Evolutionary conservation across 2,329 filamentous ascomycete species (phyloP).

Genomic region (Hypoxylon sp.): DNA sequence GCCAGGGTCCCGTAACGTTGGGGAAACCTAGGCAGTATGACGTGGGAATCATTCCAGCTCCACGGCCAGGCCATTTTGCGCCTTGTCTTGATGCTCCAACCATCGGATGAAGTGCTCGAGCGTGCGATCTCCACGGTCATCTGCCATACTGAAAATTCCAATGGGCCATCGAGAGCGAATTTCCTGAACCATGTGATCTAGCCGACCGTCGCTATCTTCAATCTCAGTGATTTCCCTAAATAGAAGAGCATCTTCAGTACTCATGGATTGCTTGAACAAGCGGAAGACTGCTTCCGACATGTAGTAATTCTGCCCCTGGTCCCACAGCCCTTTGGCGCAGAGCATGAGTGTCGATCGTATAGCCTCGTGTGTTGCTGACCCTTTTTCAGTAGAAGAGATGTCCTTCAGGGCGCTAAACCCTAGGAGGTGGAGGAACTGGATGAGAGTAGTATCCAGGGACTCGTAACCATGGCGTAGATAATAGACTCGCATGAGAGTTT

Average conservation of each 20-base stretch:
- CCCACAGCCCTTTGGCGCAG: slow-evolving; percentile 49
- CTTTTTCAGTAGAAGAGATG: slow-evolving; percentile 18
- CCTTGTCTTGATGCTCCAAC: slow-evolving; percentile 35
- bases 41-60: slow-evolving; percentile 17
- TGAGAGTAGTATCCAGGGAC: slow-evolving; percentile 43
- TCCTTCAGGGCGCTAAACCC: slow-evolving; percentile 45
- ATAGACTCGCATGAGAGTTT: slow-evolving; percentile 52
- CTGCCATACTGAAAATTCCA: slow-evolving; percentile 43
- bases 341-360: slow-evolving; percentile 48
- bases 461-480: slow-evolving; percentile 54
- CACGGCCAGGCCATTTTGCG: neutral
- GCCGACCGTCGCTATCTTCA: slow-evolving; percentile 32
- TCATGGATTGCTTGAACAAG: slow-evolving; percentile 42
- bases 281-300: slow-evolving; percentile 45
- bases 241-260: slow-evolving; percentile 36
- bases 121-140: slow-evolving; percentile 34
- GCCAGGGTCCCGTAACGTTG: slow-evolving; percentile 7
- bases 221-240: slow-evolving; percentile 37
- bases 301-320: slow-evolving; percentile 49
- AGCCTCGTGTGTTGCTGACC: slow-evolving; percentile 31
- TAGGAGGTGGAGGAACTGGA: slow-evolving; percentile 44
- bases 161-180: slow-evolving; percentile 49
- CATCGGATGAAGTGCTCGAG: slow-evolving; percentile 44
- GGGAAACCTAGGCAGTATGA: slow-evolving; percentile 22
- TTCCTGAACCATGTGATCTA: slow-evolving; percentile 41